These are phyloP conservation scores for Talaromyces sp. DNA, from an alignment of 2,329 filamentous ascomycete species.

Conservation along the genomic window DNA sequence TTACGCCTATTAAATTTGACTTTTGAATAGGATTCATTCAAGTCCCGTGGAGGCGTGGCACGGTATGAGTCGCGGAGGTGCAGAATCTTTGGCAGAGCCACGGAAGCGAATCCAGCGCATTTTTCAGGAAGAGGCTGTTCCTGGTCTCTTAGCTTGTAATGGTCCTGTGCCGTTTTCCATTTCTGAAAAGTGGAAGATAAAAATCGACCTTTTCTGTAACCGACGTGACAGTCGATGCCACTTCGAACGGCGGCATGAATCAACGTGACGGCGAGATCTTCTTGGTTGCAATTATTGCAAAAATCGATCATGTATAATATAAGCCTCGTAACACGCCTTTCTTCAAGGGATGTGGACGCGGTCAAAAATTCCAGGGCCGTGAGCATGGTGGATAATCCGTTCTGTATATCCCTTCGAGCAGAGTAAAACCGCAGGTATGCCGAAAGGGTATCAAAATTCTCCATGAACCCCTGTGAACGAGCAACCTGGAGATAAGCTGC, in stretches of 20 bases:
- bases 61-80: slow-evolving; percentile 8
- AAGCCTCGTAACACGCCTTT: slow-evolving; percentile 26
- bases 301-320: slow-evolving; percentile 35
- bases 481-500: slow-evolving; percentile 36
- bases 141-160: slow-evolving; percentile 10
- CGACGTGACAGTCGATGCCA: slow-evolving; percentile 27
- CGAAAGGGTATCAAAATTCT: slow-evolving; percentile 31
- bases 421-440: slow-evolving; percentile 35
- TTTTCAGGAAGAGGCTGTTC: slow-evolving; percentile 25
- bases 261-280: slow-evolving; percentile 25
- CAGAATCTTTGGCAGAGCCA: slow-evolving; percentile 23
- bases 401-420: slow-evolving; percentile 31
- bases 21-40: not conserved
- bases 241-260: slow-evolving; percentile 31
- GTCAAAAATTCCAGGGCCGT: slow-evolving; percentile 31
- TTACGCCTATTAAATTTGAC: not conserved
- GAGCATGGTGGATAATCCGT: slow-evolving; percentile 27
- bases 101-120: slow-evolving; percentile 27
- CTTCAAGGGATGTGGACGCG: slow-evolving; percentile 26
- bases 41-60: not conserved
- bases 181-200: slow-evolving; percentile 12
- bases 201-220: slow-evolving; percentile 12
- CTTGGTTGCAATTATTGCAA: slow-evolving; percentile 29
- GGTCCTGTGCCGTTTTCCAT: slow-evolving; percentile 22
- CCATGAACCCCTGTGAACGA: slow-evolving; percentile 30